A percentile compares a stretch with the other conserved stretches of the same genome.
Conservation (phyloP, 176 grass and related monocot genomes). For the Eragrostis nindensis region DNA sequence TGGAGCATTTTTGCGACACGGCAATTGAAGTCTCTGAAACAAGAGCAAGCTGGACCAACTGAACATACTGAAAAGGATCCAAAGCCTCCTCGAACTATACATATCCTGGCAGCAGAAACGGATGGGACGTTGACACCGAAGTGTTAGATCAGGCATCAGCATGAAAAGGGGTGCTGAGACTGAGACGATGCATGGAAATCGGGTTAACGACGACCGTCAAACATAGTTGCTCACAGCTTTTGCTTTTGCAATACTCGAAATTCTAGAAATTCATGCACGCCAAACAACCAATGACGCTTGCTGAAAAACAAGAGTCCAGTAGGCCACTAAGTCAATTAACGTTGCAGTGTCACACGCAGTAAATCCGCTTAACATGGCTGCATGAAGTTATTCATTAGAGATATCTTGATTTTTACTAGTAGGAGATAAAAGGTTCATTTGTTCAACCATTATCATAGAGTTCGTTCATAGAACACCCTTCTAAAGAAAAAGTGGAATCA, state of each 20-base stretch:
- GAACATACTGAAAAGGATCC: constrained; percentile 41
- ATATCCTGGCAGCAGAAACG: background rate
- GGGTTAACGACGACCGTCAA: background rate
- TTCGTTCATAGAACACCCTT: background rate
- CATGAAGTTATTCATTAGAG: constrained; percentile 3
- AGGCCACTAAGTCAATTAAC: background rate
- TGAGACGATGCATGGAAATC: background rate
- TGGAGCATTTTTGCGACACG: constrained; percentile 9
- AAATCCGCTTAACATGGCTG: background rate
- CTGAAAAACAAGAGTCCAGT: background rate
- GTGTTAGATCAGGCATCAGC: background rate
- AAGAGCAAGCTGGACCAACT: constrained; percentile 11
- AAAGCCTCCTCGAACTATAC: background rate
- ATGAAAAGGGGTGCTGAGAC: constrained; percentile 24
- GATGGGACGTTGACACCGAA: background rate
- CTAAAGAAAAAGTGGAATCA: too few species aligned
- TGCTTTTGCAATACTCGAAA: background rate
- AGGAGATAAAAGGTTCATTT: background rate
- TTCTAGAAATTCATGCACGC: background rate
- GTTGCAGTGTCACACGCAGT: background rate
- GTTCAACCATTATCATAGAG: background rate
- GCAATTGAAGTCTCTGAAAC: constrained; percentile 32
- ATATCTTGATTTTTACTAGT: background rate
- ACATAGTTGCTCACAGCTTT: background rate
- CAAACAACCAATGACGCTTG: background rate